phyloP scores from a whole-genome alignment of 2,329 filamentous ascomycete species.

The Phialocephala subalpina region DNA sequence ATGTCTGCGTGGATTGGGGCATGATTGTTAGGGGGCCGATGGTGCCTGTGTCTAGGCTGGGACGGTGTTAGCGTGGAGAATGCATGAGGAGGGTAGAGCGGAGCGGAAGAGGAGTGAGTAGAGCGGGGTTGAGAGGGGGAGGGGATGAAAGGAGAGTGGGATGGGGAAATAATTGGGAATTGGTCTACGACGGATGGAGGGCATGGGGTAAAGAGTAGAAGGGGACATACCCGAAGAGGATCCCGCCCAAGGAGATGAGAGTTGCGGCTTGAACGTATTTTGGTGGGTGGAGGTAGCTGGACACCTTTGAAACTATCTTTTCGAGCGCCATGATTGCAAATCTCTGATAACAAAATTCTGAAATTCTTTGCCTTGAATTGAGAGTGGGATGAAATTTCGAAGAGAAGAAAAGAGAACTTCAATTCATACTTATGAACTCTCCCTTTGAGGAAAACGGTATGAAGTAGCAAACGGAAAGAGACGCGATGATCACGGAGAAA shows the following conservation, averaged over 20 bases:
- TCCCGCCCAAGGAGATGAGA: slow-evolving; percentile 38
- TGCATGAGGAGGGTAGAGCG: too few relatives aligned
- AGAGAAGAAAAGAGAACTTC: neutral
- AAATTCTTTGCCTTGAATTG: too few relatives aligned
- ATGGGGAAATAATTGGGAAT: neutral
- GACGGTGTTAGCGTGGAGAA: neutral
- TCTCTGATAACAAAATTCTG: too few relatives aligned
- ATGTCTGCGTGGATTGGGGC: slow-evolving; percentile 51
- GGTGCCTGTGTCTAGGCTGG: slow-evolving; percentile 55
- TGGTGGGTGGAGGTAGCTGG: slow-evolving; percentile 28
- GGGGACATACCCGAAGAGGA: slow-evolving; percentile 38
- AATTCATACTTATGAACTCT: slow-evolving; percentile 2
- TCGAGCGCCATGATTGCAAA: neutral
- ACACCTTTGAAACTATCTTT: neutral
- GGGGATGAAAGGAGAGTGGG: neutral
- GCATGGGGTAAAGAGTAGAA: too few relatives aligned
- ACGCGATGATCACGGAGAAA: too few relatives aligned
- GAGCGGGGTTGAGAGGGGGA: too few relatives aligned
- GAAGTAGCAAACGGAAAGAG: too few relatives aligned
- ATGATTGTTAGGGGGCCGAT: slow-evolving; percentile 61
- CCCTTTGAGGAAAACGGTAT: too few relatives aligned
- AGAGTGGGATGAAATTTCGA: too few relatives aligned
- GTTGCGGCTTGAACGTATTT: slow-evolving; percentile 41
- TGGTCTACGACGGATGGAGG: too few relatives aligned
- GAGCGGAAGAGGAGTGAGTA: too few relatives aligned